Base-by-base conservation (phyloP, 1,284 basidiomycete species). In the Naganishia liquefaciens region DNA sequence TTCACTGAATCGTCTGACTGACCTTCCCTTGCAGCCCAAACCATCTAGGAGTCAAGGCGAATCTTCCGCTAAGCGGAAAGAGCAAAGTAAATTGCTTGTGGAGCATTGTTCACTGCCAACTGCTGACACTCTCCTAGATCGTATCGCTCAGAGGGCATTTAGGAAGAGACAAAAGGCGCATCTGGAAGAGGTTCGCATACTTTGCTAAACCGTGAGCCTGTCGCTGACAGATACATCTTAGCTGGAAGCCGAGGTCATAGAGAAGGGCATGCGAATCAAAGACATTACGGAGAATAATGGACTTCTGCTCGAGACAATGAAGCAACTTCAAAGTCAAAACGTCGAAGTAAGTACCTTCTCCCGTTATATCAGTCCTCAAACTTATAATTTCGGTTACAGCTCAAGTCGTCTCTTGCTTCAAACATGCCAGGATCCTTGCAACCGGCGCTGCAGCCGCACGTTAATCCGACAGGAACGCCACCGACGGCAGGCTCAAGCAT, bases 91-190 rank as follows among this genome's bases (percentile, higher is more conserved):
- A 46, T 27, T 6, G 7, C 23, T 13, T 21, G 27, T 21, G 25
- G 40, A 37, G 4, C 17, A 21, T 2, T 46, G 19, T 17, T 37
- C 15, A 3, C 28, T 17, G 7, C 17, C 44, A 23, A 42, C 21
- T 44, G 5, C 21, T 44, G 47, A n/a, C 7, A 58, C 47, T 40
- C 33, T 37, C 6, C 0, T 3, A 62, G 60, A 62, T 46, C 60
- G 60, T 15, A 52, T 62, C 25, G 60, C 60, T 0, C 60, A 62
- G 28, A 27, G 60, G 30, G 60, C 49, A 23, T 62, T 62, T 15
- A 19, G 60, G 3, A 62, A 62, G 39, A 28, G 60, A 54, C 60
- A 62, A 43, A 62, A 62, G 50, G 50, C 50, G 13, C 51, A 62
- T 54, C 28, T 52, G 7, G 50, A 62, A 33, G 51, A 62, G 49